Conservation (phyloP, 106 monocot species). For the Allium fistulosum region DNA sequence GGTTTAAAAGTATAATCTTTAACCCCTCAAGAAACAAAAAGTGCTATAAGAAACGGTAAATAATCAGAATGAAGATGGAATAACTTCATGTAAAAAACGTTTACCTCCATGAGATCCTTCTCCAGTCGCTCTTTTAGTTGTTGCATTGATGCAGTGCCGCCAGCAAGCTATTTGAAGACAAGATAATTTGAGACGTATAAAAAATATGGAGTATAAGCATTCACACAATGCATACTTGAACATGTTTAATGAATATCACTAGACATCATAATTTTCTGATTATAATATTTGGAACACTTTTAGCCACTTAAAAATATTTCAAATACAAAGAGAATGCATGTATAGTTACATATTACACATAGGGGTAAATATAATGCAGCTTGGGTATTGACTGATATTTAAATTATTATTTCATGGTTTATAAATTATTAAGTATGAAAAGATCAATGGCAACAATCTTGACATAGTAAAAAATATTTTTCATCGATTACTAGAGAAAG, state of each 20-base stretch:
- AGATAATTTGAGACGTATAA: neutral
- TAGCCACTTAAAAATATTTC: neutral
- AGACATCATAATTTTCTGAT: neutral
- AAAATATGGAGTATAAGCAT: neutral
- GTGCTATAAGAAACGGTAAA: no score
- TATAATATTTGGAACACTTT: neutral
- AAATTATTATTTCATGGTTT: no score
- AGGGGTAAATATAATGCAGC: no score
- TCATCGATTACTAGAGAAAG: no score
- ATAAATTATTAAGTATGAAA: no score
- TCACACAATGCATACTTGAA: neutral
- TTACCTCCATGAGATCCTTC: conserved; percentile 96
- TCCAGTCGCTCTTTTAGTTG: conserved; percentile 95
- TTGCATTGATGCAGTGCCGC: conserved; percentile 96
- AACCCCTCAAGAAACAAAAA: no score
- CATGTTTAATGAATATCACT: neutral
- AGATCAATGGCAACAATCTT: no score
- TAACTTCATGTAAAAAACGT: neutral
- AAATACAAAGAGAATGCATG: no score
- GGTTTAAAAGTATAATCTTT: no score
- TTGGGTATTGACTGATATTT: no score
- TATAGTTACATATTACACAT: no score
- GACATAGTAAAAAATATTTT: no score
- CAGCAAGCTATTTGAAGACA: conserved; percentile 67
- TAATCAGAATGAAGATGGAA: neutral